Evolutionary conservation across 163 green algal genomes (phyloP), one percentile per base, ranked within the genome.

Genomic region (Chloromonas sp.): DNA sequence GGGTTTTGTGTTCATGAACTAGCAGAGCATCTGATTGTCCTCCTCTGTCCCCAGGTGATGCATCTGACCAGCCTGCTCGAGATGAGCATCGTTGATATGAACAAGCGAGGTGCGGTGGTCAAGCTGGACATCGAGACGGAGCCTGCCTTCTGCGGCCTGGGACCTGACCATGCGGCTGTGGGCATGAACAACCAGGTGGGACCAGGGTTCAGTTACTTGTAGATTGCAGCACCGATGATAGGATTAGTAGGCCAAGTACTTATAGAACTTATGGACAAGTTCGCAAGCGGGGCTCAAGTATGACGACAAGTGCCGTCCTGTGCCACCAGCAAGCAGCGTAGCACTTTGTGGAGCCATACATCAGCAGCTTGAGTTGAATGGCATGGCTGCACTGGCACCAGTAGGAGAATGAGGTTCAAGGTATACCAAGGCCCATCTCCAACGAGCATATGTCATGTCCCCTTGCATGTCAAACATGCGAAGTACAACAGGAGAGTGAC

Each of bases 141-240:
- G 89, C 92, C 93, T 15, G 86, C 90, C 3, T 92, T 95, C 76
- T 90, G 91, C 77, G 91, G 87, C 3, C 82, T 95, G 71, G 93
- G 93, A n/a, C 92, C 90, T 0, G n/a, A 59, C 2, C 93, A 95
- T 83, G 86, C 93, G 2, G 92, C 91, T 13, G 87, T 93, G 61
- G 92, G 90, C 77, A 92, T 95, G 87, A 95, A 95, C 90, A 95
- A 95, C 85, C 92, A 95, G 92, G 92, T 92, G 71, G n/a, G 91
- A 1, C 61, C 1, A 58, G n/a, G 13, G 5, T 74, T 11, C 5
- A 74, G 66, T 5, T 74, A 11, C 11, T 36, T 36, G 36, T 36
- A 36, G 36, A 36, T 36, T 36, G 36, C 36, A 36, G 36, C 36
- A 36, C 36, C 36, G 36, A 36, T 36, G 36, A 36, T 36, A 36